Percentiles rank a stretch among this genome's conserved stretches.
These are phyloP conservation scores for Logfia minima DNA, from an alignment of 129 eudicot genomes.

Conservation along the genomic window DNA sequence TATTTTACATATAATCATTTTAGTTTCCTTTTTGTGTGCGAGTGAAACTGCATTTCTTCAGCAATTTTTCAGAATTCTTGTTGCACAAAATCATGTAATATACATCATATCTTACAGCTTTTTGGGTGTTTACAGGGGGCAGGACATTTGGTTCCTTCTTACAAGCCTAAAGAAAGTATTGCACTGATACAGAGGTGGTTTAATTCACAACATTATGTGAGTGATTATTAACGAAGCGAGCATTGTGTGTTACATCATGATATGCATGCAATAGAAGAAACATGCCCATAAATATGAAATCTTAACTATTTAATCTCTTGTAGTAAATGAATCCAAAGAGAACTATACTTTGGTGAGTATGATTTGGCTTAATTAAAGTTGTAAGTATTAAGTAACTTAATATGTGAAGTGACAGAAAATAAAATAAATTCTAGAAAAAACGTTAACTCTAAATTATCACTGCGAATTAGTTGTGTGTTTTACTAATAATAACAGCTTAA, in stretches of 20 bases:
- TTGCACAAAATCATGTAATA: neutral
- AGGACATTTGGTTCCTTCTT: conserved; percentile 6
- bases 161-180: conserved; percentile 17
- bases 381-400: too few species aligned
- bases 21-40: neutral
- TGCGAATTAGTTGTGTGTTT: too few species aligned
- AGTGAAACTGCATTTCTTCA: neutral
- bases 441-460: too few species aligned
- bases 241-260: neutral
- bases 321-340: neutral
- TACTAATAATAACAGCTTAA: too few species aligned
- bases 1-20: too few species aligned
- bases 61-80: neutral
- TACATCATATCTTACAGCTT: too few species aligned
- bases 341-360: neutral
- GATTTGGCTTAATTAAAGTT: too few species aligned
- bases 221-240: neutral
- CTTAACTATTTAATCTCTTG: neutral
- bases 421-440: too few species aligned
- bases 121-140: conserved; percentile 4
- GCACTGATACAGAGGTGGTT: neutral
- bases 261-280: neutral
- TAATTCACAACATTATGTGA: conserved; percentile 2
- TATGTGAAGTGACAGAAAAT: too few species aligned
- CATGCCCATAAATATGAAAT: neutral